Conservation (phyloP, 805 yeast species). For the Isabelozyma heimii region DNA sequence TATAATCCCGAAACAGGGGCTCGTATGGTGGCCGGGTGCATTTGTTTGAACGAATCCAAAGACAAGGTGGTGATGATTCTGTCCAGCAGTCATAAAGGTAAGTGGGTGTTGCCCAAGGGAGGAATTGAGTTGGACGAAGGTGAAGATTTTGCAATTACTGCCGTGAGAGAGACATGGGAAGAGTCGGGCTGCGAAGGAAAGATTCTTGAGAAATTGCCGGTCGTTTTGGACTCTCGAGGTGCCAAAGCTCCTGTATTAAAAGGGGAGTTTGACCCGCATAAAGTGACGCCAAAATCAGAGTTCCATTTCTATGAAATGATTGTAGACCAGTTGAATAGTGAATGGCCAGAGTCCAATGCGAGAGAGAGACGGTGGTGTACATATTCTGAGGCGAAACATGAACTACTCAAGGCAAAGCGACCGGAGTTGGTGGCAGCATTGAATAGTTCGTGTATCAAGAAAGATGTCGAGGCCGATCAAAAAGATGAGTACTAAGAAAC, state of each 20-base stretch:
- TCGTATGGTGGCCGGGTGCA: conserved; percentile 89
- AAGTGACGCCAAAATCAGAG: conserved; percentile 70
- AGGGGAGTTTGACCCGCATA: conserved; percentile 30
- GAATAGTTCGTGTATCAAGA: conserved; percentile 50
- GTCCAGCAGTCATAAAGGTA: conserved; percentile 63
- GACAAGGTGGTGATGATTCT: conserved; percentile 73
- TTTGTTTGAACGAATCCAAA: conserved; percentile 59
- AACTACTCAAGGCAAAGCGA: conserved; percentile 53
- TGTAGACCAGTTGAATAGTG: conserved; percentile 50
- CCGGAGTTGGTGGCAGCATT: conserved; percentile 68
- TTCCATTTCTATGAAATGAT: conserved; percentile 83
- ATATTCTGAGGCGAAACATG: conserved; percentile 63
- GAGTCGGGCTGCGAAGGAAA: conserved; percentile 88
- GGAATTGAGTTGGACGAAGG: conserved; percentile 87
- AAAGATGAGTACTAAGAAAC: conserved; percentile 6
- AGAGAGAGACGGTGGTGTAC: conserved; percentile 77
- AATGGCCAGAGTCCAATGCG: conserved; percentile 72
- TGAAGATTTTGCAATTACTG: conserved; percentile 47
- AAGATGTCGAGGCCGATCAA: conserved; percentile 20
- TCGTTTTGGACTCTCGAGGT: conserved; percentile 56
- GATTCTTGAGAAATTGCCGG: conserved; percentile 55
- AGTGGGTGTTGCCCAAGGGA: conserved; percentile 94
- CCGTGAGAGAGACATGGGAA: conserved; percentile 94
- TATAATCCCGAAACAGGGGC: conserved; percentile 67
- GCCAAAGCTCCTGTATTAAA: conserved; percentile 36